Conservation (phyloP, 768 basidiomycete species). For the Gymnopilus dilepis region DNA sequence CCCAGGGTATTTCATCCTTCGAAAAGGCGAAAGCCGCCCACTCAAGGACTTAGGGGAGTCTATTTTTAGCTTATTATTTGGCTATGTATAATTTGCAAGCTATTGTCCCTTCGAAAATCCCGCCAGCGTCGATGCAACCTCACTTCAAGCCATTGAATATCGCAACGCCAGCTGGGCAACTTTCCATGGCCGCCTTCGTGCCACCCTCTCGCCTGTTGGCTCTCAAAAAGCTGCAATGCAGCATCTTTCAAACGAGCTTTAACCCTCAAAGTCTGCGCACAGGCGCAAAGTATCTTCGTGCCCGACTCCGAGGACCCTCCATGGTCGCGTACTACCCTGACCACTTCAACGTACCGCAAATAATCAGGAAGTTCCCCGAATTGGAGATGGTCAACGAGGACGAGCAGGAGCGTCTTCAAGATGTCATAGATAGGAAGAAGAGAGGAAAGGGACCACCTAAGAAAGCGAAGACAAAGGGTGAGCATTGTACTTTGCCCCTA, state of each 20-base stretch:
- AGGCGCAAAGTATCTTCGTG: conserved; percentile 90
- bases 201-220: conserved; percentile 29
- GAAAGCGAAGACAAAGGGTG: conserved; percentile 76
- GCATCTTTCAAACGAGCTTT: conserved; percentile 86
- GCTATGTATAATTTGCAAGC: not conserved
- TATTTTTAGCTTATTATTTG: conserved; percentile 1
- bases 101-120: not conserved
- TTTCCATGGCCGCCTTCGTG: conserved; percentile 31
- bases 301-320: conserved; percentile 81
- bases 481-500: conserved; percentile 25
- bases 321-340: conserved; percentile 86
- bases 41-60: no score
- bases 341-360: conserved; percentile 56
- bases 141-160: not conserved
- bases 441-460: conserved; percentile 86
- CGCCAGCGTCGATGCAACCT: not conserved
- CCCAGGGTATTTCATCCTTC: no score
- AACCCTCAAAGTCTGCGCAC: conserved; percentile 84
- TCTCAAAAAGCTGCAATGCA: conserved; percentile 67
- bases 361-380: conserved; percentile 57
- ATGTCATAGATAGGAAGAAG: conserved; percentile 68
- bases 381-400: conserved; percentile 66
- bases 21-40: no score
- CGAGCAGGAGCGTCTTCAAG: conserved; percentile 71
- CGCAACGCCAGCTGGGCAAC: not conserved